A percentile compares a stretch with the other conserved stretches of the same genome.
These are phyloP conservation scores for Wallacemonas sp. DNA, from an alignment of 208 protist species.

Conservation along the genomic window DNA sequence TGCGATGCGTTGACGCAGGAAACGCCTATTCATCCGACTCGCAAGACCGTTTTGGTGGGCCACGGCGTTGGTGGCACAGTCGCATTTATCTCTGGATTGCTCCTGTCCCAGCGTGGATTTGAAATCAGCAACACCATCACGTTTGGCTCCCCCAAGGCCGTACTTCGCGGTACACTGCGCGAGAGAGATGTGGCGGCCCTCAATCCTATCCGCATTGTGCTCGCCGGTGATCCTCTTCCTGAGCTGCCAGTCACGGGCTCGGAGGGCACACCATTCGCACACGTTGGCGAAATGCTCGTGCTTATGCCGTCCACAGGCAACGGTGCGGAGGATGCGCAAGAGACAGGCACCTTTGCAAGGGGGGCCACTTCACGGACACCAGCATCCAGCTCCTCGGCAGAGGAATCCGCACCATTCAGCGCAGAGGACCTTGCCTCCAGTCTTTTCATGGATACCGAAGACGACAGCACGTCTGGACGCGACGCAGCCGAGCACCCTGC, in stretches of 20 bases:
- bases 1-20: slow-evolving; percentile 63
- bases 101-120: slow-evolving; percentile 65
- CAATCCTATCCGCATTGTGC: slow-evolving; percentile 77
- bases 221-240: slow-evolving; percentile 78
- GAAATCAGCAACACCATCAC: slow-evolving; percentile 75
- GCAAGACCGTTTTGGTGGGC: slow-evolving; percentile 76
- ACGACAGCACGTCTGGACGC: slow-evolving; percentile 5
- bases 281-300: slow-evolving; percentile 80
- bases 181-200: slow-evolving; percentile 62
- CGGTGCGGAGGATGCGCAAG: no score
- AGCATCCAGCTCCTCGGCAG: slow-evolving; percentile 2
- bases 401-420: background rate
- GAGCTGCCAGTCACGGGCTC: slow-evolving; percentile 81
- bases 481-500: slow-evolving; percentile 9
- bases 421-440: slow-evolving; percentile 3
- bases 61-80: slow-evolving; percentile 80
- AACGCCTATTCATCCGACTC: slow-evolving; percentile 70
- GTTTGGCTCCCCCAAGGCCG: slow-evolving; percentile 71
- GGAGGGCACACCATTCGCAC: slow-evolving; percentile 73
- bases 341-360: no score
- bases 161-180: slow-evolving; percentile 49
- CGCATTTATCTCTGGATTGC: slow-evolving; percentile 49
- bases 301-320: slow-evolving; percentile 28
- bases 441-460: slow-evolving; percentile 15
- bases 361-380: background rate